Evolutionary conservation across 2,329 filamentous ascomycete species (phyloP).

Genomic region (Fusarium marasasianum): DNA sequence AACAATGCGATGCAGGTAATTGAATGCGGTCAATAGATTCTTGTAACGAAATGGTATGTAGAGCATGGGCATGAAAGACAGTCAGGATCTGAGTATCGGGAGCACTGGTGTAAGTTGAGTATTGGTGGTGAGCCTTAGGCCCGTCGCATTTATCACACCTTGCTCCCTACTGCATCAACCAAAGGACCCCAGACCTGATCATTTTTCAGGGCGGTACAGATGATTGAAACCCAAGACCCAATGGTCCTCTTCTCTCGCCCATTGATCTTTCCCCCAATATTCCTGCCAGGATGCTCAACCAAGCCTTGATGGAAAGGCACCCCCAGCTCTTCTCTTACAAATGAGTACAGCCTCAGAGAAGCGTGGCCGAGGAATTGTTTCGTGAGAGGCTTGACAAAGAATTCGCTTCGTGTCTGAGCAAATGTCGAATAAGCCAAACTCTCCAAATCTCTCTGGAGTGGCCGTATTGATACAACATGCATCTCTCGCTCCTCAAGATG

Average conservation of each 20-base stretch:
- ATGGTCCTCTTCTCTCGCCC: not conserved
- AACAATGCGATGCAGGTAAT: rapidly evolving
- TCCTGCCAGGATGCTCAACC: not conserved
- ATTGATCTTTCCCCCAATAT: rapidly evolving
- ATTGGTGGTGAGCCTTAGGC: rapidly evolving
- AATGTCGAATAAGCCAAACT: rapidly evolving
- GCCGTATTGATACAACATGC: rapidly evolving
- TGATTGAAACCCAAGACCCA: not conserved
- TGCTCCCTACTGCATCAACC: too few species aligned
- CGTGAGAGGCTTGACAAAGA: rapidly evolving
- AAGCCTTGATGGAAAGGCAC: not conserved
- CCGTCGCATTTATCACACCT: rapidly evolving
- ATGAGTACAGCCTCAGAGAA: not conserved
- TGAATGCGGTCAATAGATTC: rapidly evolving
- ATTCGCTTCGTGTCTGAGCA: not conserved
- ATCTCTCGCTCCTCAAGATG: too few species aligned
- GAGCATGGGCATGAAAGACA: too few species aligned
- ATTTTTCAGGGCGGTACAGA: not conserved
- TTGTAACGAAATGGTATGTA: not conserved
- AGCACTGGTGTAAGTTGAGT: too few species aligned
- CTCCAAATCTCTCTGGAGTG: not conserved
- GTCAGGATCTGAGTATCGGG: too few species aligned
- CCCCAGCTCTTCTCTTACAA: not conserved
- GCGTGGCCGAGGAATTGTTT: rapidly evolving
- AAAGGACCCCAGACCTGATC: not conserved